Conservation (phyloP, 1,139 yeast species). For the Pichia sp. region DNA sequence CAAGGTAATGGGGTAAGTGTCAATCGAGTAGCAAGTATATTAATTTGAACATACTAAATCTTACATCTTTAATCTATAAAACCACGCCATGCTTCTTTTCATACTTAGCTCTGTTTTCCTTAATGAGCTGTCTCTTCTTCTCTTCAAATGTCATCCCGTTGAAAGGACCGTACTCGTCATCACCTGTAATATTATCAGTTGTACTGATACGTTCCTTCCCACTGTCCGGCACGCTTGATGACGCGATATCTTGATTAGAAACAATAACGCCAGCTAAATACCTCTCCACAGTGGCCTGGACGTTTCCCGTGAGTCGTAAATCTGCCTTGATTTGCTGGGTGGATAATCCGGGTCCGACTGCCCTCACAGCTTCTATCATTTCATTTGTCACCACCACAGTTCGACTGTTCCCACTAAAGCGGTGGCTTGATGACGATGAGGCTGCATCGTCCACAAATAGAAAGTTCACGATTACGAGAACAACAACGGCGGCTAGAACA, state of each 20-base stretch:
- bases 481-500: constrained; percentile 25
- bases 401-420: background rate
- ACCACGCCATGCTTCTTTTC: constrained; percentile 22
- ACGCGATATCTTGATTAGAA: constrained; percentile 5
- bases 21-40: too few species aligned
- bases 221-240: background rate
- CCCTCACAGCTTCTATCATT: constrained; percentile 83
- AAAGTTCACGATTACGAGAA: constrained; percentile 56
- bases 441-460: constrained; percentile 32
- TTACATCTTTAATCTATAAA: constrained; percentile 1
- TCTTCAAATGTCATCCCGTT: constrained; percentile 31
- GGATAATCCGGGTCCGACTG: constrained; percentile 70
- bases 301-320: constrained; percentile 60
- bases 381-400: constrained; percentile 37
- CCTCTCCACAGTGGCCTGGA: constrained; percentile 71
- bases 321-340: constrained; percentile 64
- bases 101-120: constrained; percentile 40
- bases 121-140: constrained; percentile 45
- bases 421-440: background rate
- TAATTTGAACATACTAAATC: background rate
- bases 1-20: background rate
- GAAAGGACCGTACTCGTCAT: constrained; percentile 16
- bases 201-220: constrained; percentile 31
- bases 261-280: constrained; percentile 43
- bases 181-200: constrained; percentile 28